A percentile compares a stretch with the other conserved stretches of the same genome.
Evolutionary conservation across 2,329 filamentous ascomycete genomes (phyloP).

Genomic region (Zymoseptoria ardabiliae): DNA sequence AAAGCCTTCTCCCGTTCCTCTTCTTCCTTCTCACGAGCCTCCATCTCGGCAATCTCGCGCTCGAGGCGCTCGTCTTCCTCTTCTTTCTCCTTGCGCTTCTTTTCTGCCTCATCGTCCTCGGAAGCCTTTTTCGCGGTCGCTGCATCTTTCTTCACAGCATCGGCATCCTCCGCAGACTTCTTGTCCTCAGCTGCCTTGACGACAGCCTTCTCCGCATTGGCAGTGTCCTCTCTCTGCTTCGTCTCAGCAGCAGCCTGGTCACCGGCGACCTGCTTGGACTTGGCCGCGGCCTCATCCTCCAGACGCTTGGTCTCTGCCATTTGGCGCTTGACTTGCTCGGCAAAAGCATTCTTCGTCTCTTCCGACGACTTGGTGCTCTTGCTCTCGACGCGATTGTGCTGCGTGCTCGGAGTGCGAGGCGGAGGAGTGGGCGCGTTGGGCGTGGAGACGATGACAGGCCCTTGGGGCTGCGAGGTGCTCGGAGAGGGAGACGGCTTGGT

Average conservation of each 20-base stretch:
- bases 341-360: slow-evolving; percentile 58
- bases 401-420: slow-evolving; percentile 62
- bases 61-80: slow-evolving; percentile 39
- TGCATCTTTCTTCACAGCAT: slow-evolving; percentile 29
- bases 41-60: slow-evolving; percentile 60
- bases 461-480: slow-evolving; percentile 48
- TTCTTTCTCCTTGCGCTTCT: slow-evolving; percentile 23
- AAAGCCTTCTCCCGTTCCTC: slow-evolving; percentile 57
- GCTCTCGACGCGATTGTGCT: slow-evolving; percentile 66
- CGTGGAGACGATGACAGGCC: slow-evolving; percentile 62
- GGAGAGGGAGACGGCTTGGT: slow-evolving; percentile 52
- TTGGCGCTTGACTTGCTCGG: slow-evolving; percentile 60
- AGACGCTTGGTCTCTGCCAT: slow-evolving; percentile 36
- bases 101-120: slow-evolving; percentile 24
- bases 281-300: slow-evolving; percentile 41
- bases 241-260: slow-evolving; percentile 25
- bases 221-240: slow-evolving; percentile 47
- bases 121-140: slow-evolving; percentile 29
- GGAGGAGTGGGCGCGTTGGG: slow-evolving; percentile 65
- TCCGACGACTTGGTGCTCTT: slow-evolving; percentile 63
- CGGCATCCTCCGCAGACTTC: slow-evolving; percentile 25
- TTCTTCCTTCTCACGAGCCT: slow-evolving; percentile 27
- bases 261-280: slow-evolving; percentile 53
- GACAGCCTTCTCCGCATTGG: slow-evolving; percentile 25
- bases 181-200: slow-evolving; percentile 42